phyloP scores from a whole-genome alignment of 306 rosid genomes.

The Citrullus amarus region DNA sequence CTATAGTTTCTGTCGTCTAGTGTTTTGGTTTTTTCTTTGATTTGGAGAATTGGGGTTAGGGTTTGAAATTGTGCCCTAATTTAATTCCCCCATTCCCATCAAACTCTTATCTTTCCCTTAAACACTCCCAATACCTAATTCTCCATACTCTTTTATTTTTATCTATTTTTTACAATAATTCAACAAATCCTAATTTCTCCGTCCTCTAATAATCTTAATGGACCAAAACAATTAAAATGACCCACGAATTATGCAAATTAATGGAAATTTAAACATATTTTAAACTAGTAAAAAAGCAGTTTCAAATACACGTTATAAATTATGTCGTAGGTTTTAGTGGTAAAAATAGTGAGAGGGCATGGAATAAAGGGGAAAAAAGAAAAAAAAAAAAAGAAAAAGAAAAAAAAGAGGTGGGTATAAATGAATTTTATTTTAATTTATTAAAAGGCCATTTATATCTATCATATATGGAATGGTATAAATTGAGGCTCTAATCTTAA shows the following conservation, averaged over 20 bases:
- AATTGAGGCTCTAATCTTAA: not conserved
- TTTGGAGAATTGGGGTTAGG: not conserved
- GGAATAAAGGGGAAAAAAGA: not conserved
- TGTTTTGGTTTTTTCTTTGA: not conserved
- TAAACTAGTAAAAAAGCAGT: not conserved
- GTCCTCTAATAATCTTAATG: not conserved
- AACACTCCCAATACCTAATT: not conserved
- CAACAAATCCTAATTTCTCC: not conserved
- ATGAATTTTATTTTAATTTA: not conserved
- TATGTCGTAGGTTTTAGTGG: not conserved
- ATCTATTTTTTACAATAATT: not conserved
- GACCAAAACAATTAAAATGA: not conserved
- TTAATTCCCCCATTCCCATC: not conserved
- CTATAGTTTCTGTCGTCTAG: not conserved
- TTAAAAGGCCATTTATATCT: not conserved
- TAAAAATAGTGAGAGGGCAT: not conserved
- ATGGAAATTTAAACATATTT: not conserved
- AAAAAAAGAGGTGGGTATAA: not conserved
- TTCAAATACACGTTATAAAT: not conserved
- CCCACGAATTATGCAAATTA: too few relatives aligned
- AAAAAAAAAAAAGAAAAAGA: too few relatives aligned
- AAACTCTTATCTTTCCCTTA: not conserved
- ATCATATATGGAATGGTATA: not conserved
- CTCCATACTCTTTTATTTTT: not conserved
- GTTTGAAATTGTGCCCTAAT: slow-evolving; percentile 1